phyloP scores from a whole-genome alignment of 208 protist genomes.

The Trypanosoma cruzi region DNA sequence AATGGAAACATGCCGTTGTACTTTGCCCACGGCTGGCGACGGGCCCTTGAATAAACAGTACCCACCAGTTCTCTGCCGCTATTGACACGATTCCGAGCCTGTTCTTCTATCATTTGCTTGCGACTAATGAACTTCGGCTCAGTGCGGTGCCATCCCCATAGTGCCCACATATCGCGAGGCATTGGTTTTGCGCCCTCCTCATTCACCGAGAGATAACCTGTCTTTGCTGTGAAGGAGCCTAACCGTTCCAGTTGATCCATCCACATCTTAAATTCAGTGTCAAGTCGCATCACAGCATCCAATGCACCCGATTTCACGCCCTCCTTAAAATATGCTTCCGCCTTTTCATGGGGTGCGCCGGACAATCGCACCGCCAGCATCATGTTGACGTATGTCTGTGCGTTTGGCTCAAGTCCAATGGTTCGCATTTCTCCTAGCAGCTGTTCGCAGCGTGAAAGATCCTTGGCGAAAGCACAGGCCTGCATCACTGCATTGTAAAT shows the following conservation, averaged over 20 bases:
- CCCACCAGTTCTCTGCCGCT: conserved; percentile 71
- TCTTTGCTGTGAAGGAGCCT: conserved; percentile 79
- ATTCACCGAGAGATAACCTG: conserved; percentile 76
- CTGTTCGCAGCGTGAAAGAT: conserved; percentile 63
- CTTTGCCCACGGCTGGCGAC: conserved; percentile 83
- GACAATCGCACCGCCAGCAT: conserved; percentile 80
- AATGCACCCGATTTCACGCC: conserved; percentile 64
- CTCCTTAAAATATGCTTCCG: conserved; percentile 74
- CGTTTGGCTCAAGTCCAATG: conserved; percentile 79
- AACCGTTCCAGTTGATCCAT: conserved; percentile 90
- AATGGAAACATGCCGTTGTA: conserved; percentile 82
- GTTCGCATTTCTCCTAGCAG: conserved; percentile 76
- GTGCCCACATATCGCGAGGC: conserved; percentile 87
- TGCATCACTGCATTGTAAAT: conserved; percentile 94
- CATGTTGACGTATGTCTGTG: conserved; percentile 92
- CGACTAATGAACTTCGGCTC: conserved; percentile 88
- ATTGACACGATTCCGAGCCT: conserved; percentile 66
- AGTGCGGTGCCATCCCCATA: conserved; percentile 87
- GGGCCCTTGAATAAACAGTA: conserved; percentile 76
- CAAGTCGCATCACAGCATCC: conserved; percentile 76
- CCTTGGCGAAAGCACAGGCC: conserved; percentile 80
- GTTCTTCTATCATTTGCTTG: conserved; percentile 53
- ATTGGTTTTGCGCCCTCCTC: conserved; percentile 85
- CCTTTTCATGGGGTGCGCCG: conserved; percentile 56
- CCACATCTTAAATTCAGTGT: conserved; percentile 92